Conservation (phyloP, 163 green algal genomes). For the Coccomyxa subellipsoidea region DNA sequence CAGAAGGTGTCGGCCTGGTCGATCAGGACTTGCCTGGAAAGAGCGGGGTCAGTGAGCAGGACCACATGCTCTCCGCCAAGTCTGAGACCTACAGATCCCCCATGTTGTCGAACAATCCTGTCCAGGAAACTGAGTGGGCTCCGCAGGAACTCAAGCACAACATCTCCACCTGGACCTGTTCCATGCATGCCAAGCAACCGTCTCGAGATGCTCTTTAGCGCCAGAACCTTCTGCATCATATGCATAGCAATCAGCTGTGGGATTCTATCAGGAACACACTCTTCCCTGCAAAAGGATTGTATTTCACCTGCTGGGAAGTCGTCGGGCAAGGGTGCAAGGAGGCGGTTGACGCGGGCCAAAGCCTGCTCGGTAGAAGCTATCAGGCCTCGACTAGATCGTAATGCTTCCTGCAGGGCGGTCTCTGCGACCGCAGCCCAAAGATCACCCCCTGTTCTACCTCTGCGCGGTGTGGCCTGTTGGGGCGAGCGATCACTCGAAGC, state of each 20-base stretch:
- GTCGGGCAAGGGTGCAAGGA: not conserved
- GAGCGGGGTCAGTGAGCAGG: slow-evolving; percentile 52
- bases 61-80: slow-evolving; percentile 77
- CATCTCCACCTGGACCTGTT: slow-evolving; percentile 56
- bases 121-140: slow-evolving; percentile 59
- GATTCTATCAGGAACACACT: not conserved
- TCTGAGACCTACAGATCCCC: slow-evolving; percentile 58
- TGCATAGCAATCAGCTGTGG: not conserved
- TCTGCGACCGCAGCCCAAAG: not conserved
- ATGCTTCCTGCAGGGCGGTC: not conserved
- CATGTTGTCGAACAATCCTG: slow-evolving; percentile 29
- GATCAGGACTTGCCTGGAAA: slow-evolving; percentile 44
- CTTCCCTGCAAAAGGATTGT: not conserved
- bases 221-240: not conserved
- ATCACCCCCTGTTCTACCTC: not conserved
- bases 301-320: slow-evolving; percentile 17
- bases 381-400: not conserved
- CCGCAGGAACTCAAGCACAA: slow-evolving; percentile 48
- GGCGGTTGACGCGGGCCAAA: not conserved
- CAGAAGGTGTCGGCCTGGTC: slow-evolving; percentile 45
- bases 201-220: not conserved
- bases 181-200: not conserved
- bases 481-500: not conserved
- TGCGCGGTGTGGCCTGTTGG: not conserved
- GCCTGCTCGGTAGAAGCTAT: not conserved